A percentile compares a stretch with the other conserved stretches of the same genome.
Evolutionary conservation across 306 rosid genomes (phyloP).

Genomic region (Cucurbita pepo): DNA sequence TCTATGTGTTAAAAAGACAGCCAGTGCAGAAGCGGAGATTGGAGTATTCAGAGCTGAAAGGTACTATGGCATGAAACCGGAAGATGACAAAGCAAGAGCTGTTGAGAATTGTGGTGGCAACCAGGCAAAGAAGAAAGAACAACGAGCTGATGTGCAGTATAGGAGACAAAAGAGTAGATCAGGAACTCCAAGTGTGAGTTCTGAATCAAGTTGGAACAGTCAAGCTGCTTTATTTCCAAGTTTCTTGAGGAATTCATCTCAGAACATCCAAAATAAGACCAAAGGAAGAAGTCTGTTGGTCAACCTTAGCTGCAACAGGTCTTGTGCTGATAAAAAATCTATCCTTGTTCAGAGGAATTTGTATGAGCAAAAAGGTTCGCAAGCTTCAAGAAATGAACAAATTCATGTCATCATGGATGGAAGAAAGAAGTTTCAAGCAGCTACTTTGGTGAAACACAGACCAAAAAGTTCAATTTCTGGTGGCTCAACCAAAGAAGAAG

Average conservation of each 20-base stretch:
- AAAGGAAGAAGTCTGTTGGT: constrained; percentile 11
- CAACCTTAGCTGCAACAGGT: constrained; percentile 21
- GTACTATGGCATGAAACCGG: constrained; percentile 24
- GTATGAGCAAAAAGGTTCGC: background rate
- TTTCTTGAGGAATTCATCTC: constrained; percentile 12
- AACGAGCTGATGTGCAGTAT: background rate
- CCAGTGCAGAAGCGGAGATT: constrained; percentile 15
- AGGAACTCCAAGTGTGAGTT: constrained; percentile 24
- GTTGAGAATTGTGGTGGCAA: background rate
- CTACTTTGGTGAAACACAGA: constrained; percentile 2
- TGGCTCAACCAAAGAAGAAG: constrained; percentile 15
- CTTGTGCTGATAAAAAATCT: constrained; percentile 27
- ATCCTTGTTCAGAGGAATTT: constrained; percentile 7
- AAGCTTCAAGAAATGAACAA: background rate
- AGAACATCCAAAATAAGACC: constrained; percentile 9
- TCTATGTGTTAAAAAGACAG: background rate
- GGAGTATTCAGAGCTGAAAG: constrained; percentile 36
- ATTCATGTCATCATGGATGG: background rate
- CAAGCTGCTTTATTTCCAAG: constrained; percentile 8
- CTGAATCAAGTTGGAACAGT: constrained; percentile 27
- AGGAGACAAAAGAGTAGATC: constrained; percentile 11
- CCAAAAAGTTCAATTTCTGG: constrained; percentile 4
- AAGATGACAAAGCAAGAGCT: constrained; percentile 1
- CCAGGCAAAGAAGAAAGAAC: constrained; percentile 6
- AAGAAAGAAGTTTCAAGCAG: constrained; percentile 4